phyloP scores from a whole-genome alignment of 1,284 basidiomycete species.

The Malassezia yamatoensis region DNA sequence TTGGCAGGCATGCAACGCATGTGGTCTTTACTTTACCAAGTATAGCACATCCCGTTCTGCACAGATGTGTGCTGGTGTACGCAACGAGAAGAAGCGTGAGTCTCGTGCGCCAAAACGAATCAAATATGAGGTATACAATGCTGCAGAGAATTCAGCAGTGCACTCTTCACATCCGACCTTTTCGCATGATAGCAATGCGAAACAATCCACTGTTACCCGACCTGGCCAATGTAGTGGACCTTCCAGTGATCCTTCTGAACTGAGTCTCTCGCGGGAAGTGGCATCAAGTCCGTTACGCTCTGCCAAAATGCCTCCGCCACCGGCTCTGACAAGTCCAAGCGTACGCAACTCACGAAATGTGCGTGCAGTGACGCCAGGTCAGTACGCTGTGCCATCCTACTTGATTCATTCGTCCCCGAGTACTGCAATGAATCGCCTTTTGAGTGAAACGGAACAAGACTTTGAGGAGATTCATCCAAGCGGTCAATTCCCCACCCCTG shows the following conservation, averaged over 20 bases:
- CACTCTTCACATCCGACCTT: neutral
- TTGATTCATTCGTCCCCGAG: conserved; percentile 39
- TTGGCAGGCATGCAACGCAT: conserved; percentile 43
- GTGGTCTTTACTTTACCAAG: conserved; percentile 38
- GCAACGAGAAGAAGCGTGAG: conserved; percentile 3
- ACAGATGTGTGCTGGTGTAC: conserved; percentile 19
- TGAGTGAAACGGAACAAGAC: conserved; percentile 37
- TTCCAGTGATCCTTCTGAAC: neutral
- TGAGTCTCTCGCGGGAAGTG: neutral
- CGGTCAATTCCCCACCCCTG: conserved; percentile 22
- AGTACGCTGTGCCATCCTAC: conserved; percentile 32
- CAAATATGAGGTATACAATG: neutral
- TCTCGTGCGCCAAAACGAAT: neutral
- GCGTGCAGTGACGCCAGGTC: neutral
- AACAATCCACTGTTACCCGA: neutral
- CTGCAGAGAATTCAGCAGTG: too few species aligned
- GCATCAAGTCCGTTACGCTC: conserved; percentile 25
- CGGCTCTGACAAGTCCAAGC: neutral
- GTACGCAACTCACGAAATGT: neutral
- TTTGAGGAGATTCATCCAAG: conserved; percentile 25
- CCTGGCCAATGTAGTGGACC: neutral
- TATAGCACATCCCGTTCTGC: conserved; percentile 31
- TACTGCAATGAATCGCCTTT: conserved; percentile 36
- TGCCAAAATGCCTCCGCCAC: conserved; percentile 20
- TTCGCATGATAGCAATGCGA: neutral